These are phyloP conservation scores for Penicillium sp. DNA, from an alignment of 2,329 filamentous ascomycete genomes.

Conservation along the genomic window DNA sequence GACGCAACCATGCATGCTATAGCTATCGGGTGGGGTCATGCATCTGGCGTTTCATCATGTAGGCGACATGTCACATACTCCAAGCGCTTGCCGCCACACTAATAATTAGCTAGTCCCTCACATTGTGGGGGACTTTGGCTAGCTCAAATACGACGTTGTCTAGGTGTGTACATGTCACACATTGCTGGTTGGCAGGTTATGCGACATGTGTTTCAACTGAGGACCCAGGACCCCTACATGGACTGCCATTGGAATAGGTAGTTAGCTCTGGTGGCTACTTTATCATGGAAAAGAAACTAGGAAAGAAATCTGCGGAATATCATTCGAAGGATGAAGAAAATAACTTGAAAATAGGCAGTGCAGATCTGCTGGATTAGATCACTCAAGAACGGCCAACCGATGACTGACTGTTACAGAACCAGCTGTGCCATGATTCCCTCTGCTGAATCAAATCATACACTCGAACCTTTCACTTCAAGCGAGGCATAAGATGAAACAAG, in stretches of 20 bases:
- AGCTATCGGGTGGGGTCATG: background rate
- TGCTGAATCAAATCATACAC: background rate
- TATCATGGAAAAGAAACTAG: background rate
- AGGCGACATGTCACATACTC: background rate
- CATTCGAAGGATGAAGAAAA: background rate
- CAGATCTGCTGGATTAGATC: background rate
- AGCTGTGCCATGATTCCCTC: background rate
- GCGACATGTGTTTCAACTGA: background rate
- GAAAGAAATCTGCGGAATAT: background rate
- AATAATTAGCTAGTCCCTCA: slow-evolving; percentile 1
- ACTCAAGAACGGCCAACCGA: background rate
- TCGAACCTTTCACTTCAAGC: background rate
- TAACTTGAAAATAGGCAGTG: background rate
- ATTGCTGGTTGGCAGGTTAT: background rate
- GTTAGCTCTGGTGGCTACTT: background rate
- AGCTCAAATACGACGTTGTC: background rate
- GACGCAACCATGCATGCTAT: background rate
- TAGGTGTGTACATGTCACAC: background rate
- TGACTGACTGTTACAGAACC: background rate
- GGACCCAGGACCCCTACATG: too few relatives aligned
- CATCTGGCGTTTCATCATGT: slow-evolving; percentile 1
- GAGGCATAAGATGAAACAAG: background rate
- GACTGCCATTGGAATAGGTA: background rate
- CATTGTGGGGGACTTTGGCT: background rate
- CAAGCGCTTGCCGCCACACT: background rate